Conservation (phyloP, 805 yeast species). For the Spathaspora gorwiae region DNA sequence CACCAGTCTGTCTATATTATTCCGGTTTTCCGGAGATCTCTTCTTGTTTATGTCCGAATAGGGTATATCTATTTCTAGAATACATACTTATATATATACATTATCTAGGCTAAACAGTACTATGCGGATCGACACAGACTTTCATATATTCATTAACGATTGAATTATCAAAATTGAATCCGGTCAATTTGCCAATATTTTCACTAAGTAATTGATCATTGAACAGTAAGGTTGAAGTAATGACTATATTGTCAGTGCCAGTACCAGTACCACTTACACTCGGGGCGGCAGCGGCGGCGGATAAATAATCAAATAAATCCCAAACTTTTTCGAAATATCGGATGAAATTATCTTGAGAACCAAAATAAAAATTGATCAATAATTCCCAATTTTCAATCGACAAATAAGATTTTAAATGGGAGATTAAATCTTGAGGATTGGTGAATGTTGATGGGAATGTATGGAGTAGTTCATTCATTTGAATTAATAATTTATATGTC, state of each 20-base stretch:
- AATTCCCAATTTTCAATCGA: conserved; percentile 9
- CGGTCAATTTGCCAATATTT: conserved; percentile 13
- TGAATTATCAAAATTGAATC: conserved; percentile 15
- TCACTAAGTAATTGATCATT: conserved; percentile 15
- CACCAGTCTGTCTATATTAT: too few relatives aligned
- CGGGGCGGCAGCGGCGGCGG: not conserved
- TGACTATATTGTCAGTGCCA: conserved; percentile 8
- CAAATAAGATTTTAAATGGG: conserved; percentile 5
- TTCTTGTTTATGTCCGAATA: too few relatives aligned
- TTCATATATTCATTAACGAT: conserved; percentile 20
- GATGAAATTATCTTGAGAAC: conserved; percentile 19
- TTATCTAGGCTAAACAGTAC: too few relatives aligned
- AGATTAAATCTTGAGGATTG: conserved; percentile 8
- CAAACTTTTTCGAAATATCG: conserved; percentile 19
- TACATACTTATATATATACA: too few relatives aligned
- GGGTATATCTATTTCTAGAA: too few relatives aligned
- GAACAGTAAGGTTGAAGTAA: conserved; percentile 13
- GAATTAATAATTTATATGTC: conserved; percentile 7
- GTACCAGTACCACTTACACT: not conserved
- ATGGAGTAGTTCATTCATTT: conserved; percentile 4
- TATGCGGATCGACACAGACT: conserved; percentile 16
- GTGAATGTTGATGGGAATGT: not conserved
- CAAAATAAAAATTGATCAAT: conserved; percentile 20
- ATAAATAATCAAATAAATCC: conserved; percentile 19
- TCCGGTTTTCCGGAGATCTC: too few relatives aligned